These are phyloP conservation scores for Termitomyces sp. DNA, from an alignment of 768 basidiomycete species.

Conservation along the genomic window DNA sequence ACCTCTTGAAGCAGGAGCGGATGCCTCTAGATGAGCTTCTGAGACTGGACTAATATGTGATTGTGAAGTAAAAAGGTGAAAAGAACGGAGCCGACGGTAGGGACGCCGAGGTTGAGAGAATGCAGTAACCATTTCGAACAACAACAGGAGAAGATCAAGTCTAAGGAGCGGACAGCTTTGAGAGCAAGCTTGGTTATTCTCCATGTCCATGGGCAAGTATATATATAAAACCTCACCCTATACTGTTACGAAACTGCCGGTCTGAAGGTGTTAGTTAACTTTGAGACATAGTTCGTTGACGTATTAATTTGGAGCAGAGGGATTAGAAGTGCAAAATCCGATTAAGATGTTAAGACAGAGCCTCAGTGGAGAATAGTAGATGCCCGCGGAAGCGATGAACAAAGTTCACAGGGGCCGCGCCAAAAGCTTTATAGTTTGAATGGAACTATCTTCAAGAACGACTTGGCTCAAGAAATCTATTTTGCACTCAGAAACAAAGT, in stretches of 20 bases:
- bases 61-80: neutral
- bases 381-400: neutral
- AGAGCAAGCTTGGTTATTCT: neutral
- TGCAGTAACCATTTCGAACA: neutral
- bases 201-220: neutral
- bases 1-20: neutral
- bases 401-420: neutral
- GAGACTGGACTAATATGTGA: neutral
- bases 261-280: neutral
- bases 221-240: neutral
- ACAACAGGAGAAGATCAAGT: neutral
- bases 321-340: neutral
- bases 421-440: neutral
- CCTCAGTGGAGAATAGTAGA: neutral
- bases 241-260: neutral
- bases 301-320: neutral
- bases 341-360: neutral
- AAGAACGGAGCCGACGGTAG: neutral
- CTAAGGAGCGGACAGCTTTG: neutral
- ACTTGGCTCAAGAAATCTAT: neutral
- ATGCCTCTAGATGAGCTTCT: neutral
- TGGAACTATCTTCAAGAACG: neutral
- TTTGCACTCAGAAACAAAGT: neutral
- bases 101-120: neutral
- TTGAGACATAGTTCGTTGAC: neutral